A percentile compares a stretch with the other conserved stretches of the same genome.
These are phyloP conservation scores for Puccinia novopanici DNA, from an alignment of 1,284 basidiomycete species.

Conservation along the genomic window DNA sequence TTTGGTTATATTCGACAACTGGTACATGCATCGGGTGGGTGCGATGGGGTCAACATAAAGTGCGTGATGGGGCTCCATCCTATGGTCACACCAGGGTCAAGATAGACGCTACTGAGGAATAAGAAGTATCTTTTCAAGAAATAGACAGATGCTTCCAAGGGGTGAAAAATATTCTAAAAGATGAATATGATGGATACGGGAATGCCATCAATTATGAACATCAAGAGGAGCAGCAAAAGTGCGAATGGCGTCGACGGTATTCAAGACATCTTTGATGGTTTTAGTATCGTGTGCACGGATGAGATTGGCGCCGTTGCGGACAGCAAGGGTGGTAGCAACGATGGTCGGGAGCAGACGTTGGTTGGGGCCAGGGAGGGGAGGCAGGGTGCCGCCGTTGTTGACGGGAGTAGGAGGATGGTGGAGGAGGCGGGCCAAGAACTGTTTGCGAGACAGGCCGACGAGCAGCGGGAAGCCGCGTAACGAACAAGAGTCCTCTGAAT, in stretches of 20 bases:
- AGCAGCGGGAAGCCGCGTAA: constrained; percentile 69
- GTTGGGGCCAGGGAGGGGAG: constrained; percentile 52
- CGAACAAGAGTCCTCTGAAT: too few relatives aligned
- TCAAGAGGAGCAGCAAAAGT: not conserved
- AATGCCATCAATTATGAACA: too few relatives aligned
- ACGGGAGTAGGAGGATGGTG: not conserved
- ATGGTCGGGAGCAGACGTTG: constrained; percentile 56
- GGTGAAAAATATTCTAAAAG: too few relatives aligned
- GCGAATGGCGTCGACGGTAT: constrained; percentile 63
- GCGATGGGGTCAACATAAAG: too few relatives aligned
- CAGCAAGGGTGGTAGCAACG: constrained; percentile 16
- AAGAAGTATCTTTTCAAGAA: too few relatives aligned
- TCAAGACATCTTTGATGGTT: constrained; percentile 69
- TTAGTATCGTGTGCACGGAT: constrained; percentile 82
- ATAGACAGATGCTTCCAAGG: too few relatives aligned
- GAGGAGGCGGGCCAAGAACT: constrained; percentile 68
- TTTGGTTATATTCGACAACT: too few relatives aligned
- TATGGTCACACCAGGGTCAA: too few relatives aligned
- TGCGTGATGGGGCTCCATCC: too few relatives aligned
- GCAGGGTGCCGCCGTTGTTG: not conserved
- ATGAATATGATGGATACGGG: too few relatives aligned
- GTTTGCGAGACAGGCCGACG: constrained; percentile 79
- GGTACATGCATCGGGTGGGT: too few relatives aligned
- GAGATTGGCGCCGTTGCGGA: constrained; percentile 61
- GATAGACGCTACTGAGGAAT: too few relatives aligned